Base-by-base conservation (phyloP, 2,329 filamentous ascomycete genomes). In the Talaromyces marneffei region DNA sequence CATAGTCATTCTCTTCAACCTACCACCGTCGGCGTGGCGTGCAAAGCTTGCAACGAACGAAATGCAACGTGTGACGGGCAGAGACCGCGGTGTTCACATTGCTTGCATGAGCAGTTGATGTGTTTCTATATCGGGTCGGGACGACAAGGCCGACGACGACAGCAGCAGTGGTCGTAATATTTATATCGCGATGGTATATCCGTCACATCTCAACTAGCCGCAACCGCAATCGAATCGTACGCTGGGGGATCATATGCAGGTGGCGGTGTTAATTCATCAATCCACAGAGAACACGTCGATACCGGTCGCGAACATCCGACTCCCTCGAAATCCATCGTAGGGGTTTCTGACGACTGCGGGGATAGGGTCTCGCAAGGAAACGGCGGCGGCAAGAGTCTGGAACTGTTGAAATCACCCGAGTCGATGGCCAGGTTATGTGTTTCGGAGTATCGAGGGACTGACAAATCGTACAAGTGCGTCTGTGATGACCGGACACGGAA, bases 101-200 rank as follows among this genome's bases (percentile, higher is more conserved):
- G 60, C 31, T 53, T 62, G 56, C 39, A 62, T 31, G 60, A 62
- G 46, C 60, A 62, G 55, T 29, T 62, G 55, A 58, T 62, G 60
- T 62, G 60, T 10, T 62, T 62, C 31, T 62, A 62, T 57, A 62
- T 62, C 18, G 60, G 55, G 18, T 23, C 54, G 10, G 44, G 35
- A 31, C 35, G 20, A 29, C 35, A 31, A 2, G 37, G 20, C 4
- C n/a, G 16, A 29, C 44, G 14, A 33, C 46, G 46, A 33, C 46
- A 35, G 44, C 33, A 48, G 31, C 20, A 58, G 12, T 29, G 10
- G 29, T 35, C 48, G 35, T 35, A 33, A 35, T 20, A 50, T 4
- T 25, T 29, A 48, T n/a, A 2, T 48, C 18, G 7, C 18, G 2
- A 48, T 23, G 16, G 8, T 7, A 18, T 48, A 25, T 4, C 7